These are phyloP conservation scores for Malus hybrid DNA, from an alignment of 331 rosid genomes.

Conservation along the genomic window DNA sequence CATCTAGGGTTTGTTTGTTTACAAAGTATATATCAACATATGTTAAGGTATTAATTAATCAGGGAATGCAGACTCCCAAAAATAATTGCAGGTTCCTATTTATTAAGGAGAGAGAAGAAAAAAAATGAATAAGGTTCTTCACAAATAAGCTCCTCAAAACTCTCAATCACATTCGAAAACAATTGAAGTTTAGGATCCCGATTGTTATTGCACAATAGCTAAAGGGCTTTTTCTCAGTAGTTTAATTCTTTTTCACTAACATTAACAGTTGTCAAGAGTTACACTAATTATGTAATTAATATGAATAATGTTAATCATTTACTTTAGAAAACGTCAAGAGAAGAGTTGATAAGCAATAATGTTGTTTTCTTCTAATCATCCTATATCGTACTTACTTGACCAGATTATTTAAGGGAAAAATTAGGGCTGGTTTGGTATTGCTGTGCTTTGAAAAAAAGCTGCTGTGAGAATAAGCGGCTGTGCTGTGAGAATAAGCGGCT, in stretches of 20 bases:
- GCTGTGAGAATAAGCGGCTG: too few relatives aligned
- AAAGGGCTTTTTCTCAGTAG: too few relatives aligned
- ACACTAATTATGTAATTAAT: too few relatives aligned
- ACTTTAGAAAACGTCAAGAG: neutral
- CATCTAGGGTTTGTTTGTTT: conserved; percentile 31
- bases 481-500: too few relatives aligned
- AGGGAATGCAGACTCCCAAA: conserved; percentile 8
- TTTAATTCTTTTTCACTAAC: too few relatives aligned
- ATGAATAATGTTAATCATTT: neutral
- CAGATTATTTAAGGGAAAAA: neutral
- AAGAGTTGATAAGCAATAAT: conserved; percentile 4
- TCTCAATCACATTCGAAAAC: too few relatives aligned
- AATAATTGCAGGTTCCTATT: conserved; percentile 11
- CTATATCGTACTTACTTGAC: neutral
- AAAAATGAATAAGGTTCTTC: neutral
- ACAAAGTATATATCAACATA: neutral
- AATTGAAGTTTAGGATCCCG: too few relatives aligned
- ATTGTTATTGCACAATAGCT: too few relatives aligned
- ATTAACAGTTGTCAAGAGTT: too few relatives aligned
- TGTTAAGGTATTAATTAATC: neutral
- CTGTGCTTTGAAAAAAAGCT: too few relatives aligned
- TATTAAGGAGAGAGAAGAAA: neutral
- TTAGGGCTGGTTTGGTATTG: too few relatives aligned
- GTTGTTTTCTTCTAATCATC: neutral
- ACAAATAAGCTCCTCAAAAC: too few relatives aligned